Evolutionary conservation across 306 rosid genomes (phyloP).

Genomic region (Vicia sativa): DNA sequence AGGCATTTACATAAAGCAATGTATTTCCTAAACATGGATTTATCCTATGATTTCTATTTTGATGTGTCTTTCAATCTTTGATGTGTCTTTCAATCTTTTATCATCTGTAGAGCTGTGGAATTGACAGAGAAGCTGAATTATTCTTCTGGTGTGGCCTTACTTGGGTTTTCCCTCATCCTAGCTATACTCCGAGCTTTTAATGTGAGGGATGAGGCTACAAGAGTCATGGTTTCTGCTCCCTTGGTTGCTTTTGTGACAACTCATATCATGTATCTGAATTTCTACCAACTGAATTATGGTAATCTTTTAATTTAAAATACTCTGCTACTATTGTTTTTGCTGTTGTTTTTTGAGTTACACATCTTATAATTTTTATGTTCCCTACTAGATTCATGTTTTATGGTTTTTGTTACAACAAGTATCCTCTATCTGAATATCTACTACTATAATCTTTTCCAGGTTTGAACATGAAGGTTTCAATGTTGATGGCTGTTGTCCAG

Average conservation of each 20-base stretch:
- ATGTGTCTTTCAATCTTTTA: slow-evolving; percentile 30
- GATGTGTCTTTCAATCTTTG: slow-evolving; percentile 30
- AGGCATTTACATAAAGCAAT: not conserved
- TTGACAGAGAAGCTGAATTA: slow-evolving; percentile 84
- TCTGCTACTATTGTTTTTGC: not conserved
- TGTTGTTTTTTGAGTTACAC: slow-evolving; percentile 12
- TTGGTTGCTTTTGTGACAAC: slow-evolving; percentile 82
- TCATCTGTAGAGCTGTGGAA: slow-evolving; percentile 79
- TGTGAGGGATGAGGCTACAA: slow-evolving; percentile 86
- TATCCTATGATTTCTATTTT: slow-evolving; percentile 2
- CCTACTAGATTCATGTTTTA: slow-evolving; percentile 62
- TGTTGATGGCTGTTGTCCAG: slow-evolving; percentile 60
- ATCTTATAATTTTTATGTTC: slow-evolving; percentile 17
- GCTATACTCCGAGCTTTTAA: slow-evolving; percentile 68
- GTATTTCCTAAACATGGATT: slow-evolving; percentile 21
- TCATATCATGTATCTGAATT: slow-evolving; percentile 87
- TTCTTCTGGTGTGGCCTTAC: slow-evolving; percentile 87
- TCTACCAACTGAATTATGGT: slow-evolving; percentile 78
- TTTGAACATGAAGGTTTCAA: slow-evolving; percentile 77
- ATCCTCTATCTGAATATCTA: slow-evolving; percentile 61
- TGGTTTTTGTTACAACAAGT: slow-evolving; percentile 62
- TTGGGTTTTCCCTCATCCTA: slow-evolving; percentile 79
- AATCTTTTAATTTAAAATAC: slow-evolving; percentile 40
- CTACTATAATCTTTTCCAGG: slow-evolving; percentile 50
- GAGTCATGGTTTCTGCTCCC: slow-evolving; percentile 95